Evolutionary conservation across 305 asterid species (phyloP).

Genomic region (Solanum aculeatissimum): DNA sequence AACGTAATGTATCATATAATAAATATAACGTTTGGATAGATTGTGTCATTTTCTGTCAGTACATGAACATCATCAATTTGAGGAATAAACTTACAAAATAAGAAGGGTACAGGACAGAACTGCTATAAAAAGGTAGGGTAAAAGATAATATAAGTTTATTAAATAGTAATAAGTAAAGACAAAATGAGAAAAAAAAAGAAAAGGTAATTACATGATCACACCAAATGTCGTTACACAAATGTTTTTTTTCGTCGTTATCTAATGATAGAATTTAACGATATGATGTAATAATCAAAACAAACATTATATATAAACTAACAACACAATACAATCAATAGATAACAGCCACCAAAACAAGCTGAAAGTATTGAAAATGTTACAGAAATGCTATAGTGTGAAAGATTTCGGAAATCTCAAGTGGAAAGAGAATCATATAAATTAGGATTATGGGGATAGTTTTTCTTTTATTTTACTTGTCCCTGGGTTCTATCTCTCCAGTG

Average conservation of each 20-base stretch:
- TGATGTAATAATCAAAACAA: background rate
- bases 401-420: background rate
- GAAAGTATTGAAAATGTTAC: background rate
- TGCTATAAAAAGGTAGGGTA: background rate
- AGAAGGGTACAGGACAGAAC: background rate
- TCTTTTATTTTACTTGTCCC: background rate
- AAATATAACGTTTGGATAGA: background rate
- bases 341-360: background rate
- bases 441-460: background rate
- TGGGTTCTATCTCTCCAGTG: background rate
- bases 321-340: background rate
- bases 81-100: background rate
- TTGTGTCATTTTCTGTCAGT: background rate
- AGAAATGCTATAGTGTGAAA: background rate
- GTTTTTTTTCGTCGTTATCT: background rate
- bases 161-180: background rate
- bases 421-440: background rate
- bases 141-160: background rate
- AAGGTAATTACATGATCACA: background rate
- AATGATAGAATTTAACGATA: background rate
- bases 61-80: background rate
- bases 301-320: background rate
- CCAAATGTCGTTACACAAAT: background rate
- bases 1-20: background rate
- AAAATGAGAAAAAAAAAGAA: background rate